Evolutionary conservation across 2,329 filamentous ascomycete genomes (phyloP).

Genomic region (Colletotrichum endophyticum): DNA sequence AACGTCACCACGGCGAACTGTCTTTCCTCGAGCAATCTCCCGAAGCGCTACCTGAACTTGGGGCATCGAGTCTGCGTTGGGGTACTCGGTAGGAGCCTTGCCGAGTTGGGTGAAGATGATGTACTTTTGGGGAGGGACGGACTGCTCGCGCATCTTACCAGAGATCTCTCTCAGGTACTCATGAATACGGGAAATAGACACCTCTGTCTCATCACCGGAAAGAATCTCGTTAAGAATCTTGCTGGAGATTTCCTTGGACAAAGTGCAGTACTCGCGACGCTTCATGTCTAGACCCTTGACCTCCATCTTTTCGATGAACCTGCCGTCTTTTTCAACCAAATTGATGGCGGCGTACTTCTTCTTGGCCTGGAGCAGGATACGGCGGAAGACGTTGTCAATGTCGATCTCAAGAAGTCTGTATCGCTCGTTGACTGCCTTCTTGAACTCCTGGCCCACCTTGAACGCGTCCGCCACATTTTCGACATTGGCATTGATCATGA

Average conservation of each 20-base stretch:
- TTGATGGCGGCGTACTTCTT: conserved; percentile 99
- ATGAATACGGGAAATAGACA: conserved; percentile 87
- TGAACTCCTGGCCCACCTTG: conserved; percentile 93
- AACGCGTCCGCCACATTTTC: conserved; percentile 90
- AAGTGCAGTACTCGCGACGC: conserved; percentile 91
- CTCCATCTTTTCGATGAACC: conserved; percentile 92
- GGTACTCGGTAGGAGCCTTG: conserved; percentile 91
- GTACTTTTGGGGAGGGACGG: conserved; percentile 82
- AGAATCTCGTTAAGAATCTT: conserved; percentile 92
- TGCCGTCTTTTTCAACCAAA: conserved; percentile 85
- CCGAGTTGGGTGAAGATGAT: conserved; percentile 98
- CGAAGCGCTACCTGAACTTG: conserved; percentile 95
- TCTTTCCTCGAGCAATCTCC: conserved; percentile 85
- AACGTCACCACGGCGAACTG: conserved; percentile 90
- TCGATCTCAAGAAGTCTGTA: conserved; percentile 96
- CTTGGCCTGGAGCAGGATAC: conserved; percentile 93
- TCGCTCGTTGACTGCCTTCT: conserved; percentile 89
- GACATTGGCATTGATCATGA: conserved; percentile 99
- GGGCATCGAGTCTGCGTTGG: conserved; percentile 93
- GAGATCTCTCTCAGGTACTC: conserved; percentile 89
- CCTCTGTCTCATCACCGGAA: conserved; percentile 89
- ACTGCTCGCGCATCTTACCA: conserved; percentile 81
- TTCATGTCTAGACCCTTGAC: conserved; percentile 99
- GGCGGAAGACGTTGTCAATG: conserved; percentile 95
- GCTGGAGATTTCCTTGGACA: conserved; percentile 94